These are phyloP conservation scores for Primulina tabacum DNA, from an alignment of 257 asterid genomes.

Conservation along the genomic window DNA sequence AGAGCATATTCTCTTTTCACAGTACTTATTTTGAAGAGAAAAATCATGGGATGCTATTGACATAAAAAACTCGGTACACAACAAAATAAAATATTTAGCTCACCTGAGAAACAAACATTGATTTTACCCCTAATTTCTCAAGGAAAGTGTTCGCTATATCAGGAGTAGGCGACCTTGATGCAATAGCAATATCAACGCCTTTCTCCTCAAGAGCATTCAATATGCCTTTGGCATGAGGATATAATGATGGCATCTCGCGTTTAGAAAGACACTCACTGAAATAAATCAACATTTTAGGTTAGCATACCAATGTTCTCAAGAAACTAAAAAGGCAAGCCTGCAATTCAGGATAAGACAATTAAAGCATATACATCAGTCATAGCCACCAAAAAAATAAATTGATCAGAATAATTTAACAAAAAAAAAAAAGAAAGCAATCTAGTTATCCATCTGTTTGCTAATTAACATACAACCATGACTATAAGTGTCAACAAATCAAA, in stretches of 20 bases:
- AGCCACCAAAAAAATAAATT: neutral
- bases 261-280: conserved; percentile 72
- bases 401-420: neutral
- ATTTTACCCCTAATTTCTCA: conserved; percentile 65
- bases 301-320: conserved; percentile 12
- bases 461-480: neutral
- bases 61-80: conserved; percentile 7
- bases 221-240: conserved; percentile 60
- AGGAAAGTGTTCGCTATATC: conserved; percentile 75
- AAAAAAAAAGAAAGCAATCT: neutral
- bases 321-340: conserved; percentile 16
- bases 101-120: conserved; percentile 86
- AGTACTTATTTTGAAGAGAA: neutral
- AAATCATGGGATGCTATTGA: neutral
- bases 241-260: conserved; percentile 47
- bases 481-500: neutral
- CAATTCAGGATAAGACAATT: neutral
- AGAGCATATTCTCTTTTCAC: neutral
- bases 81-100: neutral
- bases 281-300: conserved; percentile 6
- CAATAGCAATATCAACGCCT: conserved; percentile 54
- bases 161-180: conserved; percentile 75
- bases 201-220: conserved; percentile 55
- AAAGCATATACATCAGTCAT: neutral
- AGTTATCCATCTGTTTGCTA: neutral